Base-by-base conservation (phyloP, 2,329 filamentous ascomycete genomes). In the Coleophoma eucalyptorum region DNA sequence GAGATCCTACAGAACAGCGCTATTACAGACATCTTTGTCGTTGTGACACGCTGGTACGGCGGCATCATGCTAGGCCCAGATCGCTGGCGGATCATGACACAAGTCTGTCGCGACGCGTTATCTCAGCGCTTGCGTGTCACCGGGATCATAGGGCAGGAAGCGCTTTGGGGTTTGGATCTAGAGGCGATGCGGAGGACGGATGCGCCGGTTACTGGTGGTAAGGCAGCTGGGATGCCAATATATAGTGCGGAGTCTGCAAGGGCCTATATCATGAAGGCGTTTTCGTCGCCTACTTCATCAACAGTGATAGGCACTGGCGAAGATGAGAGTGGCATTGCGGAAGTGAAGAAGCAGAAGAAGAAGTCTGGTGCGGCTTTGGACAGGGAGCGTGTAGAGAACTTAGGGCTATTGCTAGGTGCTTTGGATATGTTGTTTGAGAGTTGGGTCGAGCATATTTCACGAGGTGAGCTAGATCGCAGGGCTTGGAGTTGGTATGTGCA, bases 401-500 rank as follows among this genome's bases (percentile, higher is more conserved):
- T 94, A 1, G 82, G 81, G 0, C 70, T 86, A 50, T 67, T 95
- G 3, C 73, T 96, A 0, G 85, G 81, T 3, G 84, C 88, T 0
- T 71, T 96, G 50, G 80, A 91, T 54, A 65, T 90, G 18, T 66
- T 95, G 1, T 91, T 83, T 60, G 74, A 78, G 43, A 93, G 89
- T 54, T 96, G 90, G 91, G 76, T 78, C 1, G 69, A 73, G n/a
- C 76, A 81, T 31, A 65, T 95, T 33, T 75, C 69, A 21, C 69
- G 71, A 4, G 74, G 79, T 15, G 89, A 96, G 60, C 72, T 96
- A 48, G 89, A 96, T 64, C 77, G 78, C 54, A 79, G 84, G 52
- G 88, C 89, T 16, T 95, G 90, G 89, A 73, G 73, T 11, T 96
- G 90, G 90, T 96, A 96, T 67, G 74, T 87, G 2, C 77, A 80